These are phyloP conservation scores for Hypoxylon subgilvum DNA, from an alignment of 495 filamentous ascomycete species.

Conservation along the genomic window DNA sequence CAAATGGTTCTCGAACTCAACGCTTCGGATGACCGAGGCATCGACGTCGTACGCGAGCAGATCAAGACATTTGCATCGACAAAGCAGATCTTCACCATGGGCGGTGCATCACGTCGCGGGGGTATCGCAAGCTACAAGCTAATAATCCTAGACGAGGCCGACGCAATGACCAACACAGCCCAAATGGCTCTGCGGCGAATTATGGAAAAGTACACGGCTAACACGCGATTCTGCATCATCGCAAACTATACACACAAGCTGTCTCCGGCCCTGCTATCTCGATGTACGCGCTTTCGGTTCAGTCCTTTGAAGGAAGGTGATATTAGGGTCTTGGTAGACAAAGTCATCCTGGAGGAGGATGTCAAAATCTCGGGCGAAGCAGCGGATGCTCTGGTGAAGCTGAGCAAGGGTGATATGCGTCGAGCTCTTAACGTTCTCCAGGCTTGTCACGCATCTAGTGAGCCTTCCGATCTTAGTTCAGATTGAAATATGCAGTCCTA, in stretches of 20 bases:
- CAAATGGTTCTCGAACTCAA: conserved; percentile 99
- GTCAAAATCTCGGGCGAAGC: conserved; percentile 84
- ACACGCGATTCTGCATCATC: conserved; percentile 97
- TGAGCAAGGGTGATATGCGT: conserved; percentile 96
- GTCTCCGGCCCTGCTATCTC: conserved; percentile 88
- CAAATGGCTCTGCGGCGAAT: conserved; percentile 97
- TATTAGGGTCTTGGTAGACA: conserved; percentile 82
- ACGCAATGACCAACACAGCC: conserved; percentile 95
- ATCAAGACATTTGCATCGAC: conserved; percentile 97
- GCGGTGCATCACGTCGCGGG: conserved; percentile 43
- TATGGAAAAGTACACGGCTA: conserved; percentile 99
- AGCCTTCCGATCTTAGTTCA: conserved; percentile 31
- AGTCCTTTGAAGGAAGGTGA: conserved; percentile 88
- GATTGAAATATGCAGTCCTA: conserved; percentile 14
- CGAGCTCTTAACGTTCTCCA: conserved; percentile 94
- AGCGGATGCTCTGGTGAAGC: conserved; percentile 75
- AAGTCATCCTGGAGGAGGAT: conserved; percentile 85
- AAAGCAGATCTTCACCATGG: conserved; percentile 62
- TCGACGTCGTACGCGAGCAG: conserved; percentile 97
- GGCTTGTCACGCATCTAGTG: conserved; percentile 93
- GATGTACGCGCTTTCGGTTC: conserved; percentile 95
- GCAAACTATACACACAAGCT: conserved; percentile 99
- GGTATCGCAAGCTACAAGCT: conserved; percentile 82
- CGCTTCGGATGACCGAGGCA: conserved; percentile 94
- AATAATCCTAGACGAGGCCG: conserved; percentile 96